Evolutionary conservation across 257 asterid genomes (phyloP), one percentile per base, ranked within the genome.

Genomic region (Plantago major): DNA sequence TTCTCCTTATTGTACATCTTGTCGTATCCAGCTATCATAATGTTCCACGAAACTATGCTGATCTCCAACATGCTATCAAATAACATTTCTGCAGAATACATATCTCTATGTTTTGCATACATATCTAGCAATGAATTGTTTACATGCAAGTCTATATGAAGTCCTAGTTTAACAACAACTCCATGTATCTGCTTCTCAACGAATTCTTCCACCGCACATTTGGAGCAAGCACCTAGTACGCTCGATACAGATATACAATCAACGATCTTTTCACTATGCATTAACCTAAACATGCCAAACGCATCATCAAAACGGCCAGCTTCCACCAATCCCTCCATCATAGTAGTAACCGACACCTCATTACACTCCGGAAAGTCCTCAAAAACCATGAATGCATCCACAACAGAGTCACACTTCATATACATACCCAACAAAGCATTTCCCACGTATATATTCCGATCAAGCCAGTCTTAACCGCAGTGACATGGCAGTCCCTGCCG

Each of bases 341-440:
- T 72, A 40, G 85, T 77, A 38, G 94, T 85, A 79, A 84, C 82
- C 0, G 87, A 82, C 17, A 88, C 91, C 84, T 82, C 94, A 61
- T 88, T 85, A 30, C 56, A 80, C 68, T 79, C 87, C 11, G 77
- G 79, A 77, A 88, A 71, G 66, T 71, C 83, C 80, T 66, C 48
- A 61, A 82, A 84, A 40, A 75, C 84, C 62, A 60, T 38, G 17
- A 74, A 55, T 8, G 89, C 89, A 55, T 79, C 89, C 28, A 12
- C 43, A 44, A 85, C 49, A 9, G 42, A 69, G 65, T 73, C 81
- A 58, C 82, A 88, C 68, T 85, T 85, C 67, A 81, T 75, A 67
- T 85, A 85, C 96, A 88, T 82, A 13, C 81, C 87, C 83, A 88
- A 46, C 78, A 81, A 70, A 40, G 89, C 85, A 70, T 88, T 84